Percentiles rank a stretch among this genome's conserved stretches.
phyloP scores from a whole-genome alignment of 257 asterid genomes.

The Osmanthus fragrans region DNA sequence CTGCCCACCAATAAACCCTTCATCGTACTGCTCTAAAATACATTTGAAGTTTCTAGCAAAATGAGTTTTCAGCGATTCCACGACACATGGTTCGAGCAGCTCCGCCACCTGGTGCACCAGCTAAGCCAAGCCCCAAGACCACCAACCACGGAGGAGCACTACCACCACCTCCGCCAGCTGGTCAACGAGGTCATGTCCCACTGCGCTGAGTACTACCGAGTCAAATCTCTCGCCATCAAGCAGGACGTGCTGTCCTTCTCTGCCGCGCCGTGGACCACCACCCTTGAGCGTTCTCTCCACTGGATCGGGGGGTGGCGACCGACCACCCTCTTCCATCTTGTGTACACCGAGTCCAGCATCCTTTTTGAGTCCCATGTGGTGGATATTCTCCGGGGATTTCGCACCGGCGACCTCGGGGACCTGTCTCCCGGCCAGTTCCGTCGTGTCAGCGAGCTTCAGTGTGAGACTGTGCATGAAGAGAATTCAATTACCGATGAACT shows the following conservation, averaged over 20 bases:
- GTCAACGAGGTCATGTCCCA: conserved; percentile 47
- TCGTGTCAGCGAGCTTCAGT: conserved; percentile 82
- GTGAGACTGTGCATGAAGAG: conserved; percentile 65
- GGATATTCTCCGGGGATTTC: conserved; percentile 64
- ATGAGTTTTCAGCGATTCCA: conserved; percentile 54
- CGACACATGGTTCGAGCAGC: conserved; percentile 59
- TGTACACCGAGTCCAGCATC: conserved; percentile 78
- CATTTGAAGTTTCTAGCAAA: background rate
- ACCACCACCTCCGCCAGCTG: conserved; percentile 34
- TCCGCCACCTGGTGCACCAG: conserved; percentile 40
- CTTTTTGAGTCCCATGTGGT: conserved; percentile 67
- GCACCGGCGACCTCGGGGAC: conserved; percentile 79
- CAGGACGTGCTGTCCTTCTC: conserved; percentile 49
- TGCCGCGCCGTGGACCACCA: conserved; percentile 60
- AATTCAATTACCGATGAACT: conserved; percentile 56
- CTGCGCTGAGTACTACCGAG: conserved; percentile 53
- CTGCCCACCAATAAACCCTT: background rate
- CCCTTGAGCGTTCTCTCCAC: conserved; percentile 68
- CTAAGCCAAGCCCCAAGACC: conserved; percentile 40
- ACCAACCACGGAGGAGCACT: conserved; percentile 40
- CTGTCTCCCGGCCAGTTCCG: conserved; percentile 66
- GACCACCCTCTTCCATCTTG: conserved; percentile 77
- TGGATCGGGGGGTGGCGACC: conserved; percentile 97
- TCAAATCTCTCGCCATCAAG: conserved; percentile 45
- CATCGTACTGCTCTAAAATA: background rate